Conservation (phyloP, 2,329 filamentous ascomycete genomes). For the Penicillium sp. region DNA sequence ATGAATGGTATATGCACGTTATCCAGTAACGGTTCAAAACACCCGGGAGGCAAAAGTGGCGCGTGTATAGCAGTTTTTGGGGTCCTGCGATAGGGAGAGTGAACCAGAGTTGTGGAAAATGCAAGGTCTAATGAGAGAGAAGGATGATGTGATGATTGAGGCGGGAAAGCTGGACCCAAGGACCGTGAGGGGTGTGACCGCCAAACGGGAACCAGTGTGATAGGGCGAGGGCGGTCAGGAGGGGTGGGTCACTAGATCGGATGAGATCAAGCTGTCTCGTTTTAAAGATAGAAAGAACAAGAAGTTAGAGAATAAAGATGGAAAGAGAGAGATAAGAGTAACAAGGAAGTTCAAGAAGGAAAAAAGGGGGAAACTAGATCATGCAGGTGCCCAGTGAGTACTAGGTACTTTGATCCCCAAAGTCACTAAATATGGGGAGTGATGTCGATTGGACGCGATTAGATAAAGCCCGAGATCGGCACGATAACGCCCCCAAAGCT, state of each 20-base stretch:
- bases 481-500: conserved; percentile 5
- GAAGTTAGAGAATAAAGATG: not conserved
- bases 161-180: conserved; percentile 28
- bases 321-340: not conserved
- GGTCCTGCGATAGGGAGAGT: not conserved
- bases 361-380: conserved; percentile 12
- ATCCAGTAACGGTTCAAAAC: not conserved
- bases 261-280: not conserved
- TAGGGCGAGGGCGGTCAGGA: conserved; percentile 30
- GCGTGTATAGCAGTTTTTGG: not conserved
- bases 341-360: conserved; percentile 2
- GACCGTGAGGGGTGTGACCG: conserved; percentile 27
- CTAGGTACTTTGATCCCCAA: not conserved
- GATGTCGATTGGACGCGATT: conserved; percentile 14
- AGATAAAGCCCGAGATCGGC: conserved; percentile 26
- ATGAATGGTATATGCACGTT: not conserved
- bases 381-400: conserved; percentile 3
- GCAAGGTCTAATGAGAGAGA: conserved; percentile 17
- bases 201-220: conserved; percentile 35
- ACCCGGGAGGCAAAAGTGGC: not conserved
- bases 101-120: not conserved
- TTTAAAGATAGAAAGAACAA: not conserved
- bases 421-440: not conserved
- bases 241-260: conserved; percentile 19
- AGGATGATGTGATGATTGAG: conserved; percentile 33